Base-by-base conservation (phyloP, 352 stramenopile genomes). In the Phytopythium cucurbitacearum region DNA sequence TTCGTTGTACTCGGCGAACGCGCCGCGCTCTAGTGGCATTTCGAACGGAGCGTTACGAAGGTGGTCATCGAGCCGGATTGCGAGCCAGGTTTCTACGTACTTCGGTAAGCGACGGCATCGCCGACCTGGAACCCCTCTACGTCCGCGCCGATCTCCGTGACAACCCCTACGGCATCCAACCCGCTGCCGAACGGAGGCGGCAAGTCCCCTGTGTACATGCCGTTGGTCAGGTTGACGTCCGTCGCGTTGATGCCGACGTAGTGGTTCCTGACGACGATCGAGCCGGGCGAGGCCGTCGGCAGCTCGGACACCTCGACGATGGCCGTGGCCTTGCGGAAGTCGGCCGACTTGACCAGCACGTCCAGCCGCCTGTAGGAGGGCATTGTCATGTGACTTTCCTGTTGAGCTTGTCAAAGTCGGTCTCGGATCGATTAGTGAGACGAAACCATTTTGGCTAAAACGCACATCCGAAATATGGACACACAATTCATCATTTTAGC, bases 181-280 rank as follows among this genome's bases (percentile, higher is more conserved):
- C 73, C 73, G n/a, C 68, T 69, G 37, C 65, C 64, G 34, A 85
- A 85, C 6, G 69, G 69, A 5, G 69, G 65, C 3, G 60, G 55
- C 12, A 67, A 42, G 11, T 61, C 53, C 12, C 56, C 36, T n/a
- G 59, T 62, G 65, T 79, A 80, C 46, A 53, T 62, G 38, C 69
- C 74, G 46, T 74, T 79, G 15, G 73, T 85, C 50, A 81, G 52
- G 55, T 75, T 80, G 60, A 85, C 55, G 48, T 81, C 68, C 8
- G 71, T 75, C 11, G 63, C 72, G 41, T 79, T 82, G 60, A 79
- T 73, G 5, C 67, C 67, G 34, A 80, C 45, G 47, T 62, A 80
- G 28, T 68, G 63, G 60, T 79, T 81, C 58, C 73, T 59, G 38
- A 82, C 66, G 21, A 81, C 53, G 44, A 79, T 54, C 28, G 53